Conservation (phyloP, 2,329 filamentous ascomycete species). For the Hymenoscyphus fructigenus region DNA sequence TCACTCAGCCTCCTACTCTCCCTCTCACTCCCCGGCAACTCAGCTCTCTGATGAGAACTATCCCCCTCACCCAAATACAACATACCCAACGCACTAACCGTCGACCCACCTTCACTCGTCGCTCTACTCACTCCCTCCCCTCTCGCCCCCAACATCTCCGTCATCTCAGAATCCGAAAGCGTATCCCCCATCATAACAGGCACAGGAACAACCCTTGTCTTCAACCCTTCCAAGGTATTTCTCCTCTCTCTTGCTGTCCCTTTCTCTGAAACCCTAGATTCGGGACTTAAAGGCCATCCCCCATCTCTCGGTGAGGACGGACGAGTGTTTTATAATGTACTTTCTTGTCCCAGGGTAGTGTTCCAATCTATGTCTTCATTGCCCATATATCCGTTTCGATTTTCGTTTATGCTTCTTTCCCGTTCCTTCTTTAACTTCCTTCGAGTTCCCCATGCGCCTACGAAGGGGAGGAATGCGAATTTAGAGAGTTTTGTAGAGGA, state of each 20-base stretch:
- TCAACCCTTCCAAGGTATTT: slow-evolving; percentile 8
- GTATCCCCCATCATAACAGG: slow-evolving; percentile 1
- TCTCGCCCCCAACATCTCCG: not conserved
- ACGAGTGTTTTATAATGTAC: not conserved
- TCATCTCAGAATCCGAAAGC: not conserved
- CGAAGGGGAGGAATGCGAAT: not conserved
- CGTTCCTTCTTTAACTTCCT: not conserved
- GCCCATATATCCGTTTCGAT: not conserved
- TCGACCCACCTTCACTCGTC: not conserved
- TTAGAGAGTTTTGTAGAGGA: not conserved
- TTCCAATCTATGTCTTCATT: slow-evolving; percentile 1
- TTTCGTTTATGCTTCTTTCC: not conserved
- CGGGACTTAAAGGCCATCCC: not conserved
- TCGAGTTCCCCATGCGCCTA: not conserved
- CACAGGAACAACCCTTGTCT: not conserved
- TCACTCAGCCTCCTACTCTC: not conserved
- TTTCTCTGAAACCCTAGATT: not conserved
- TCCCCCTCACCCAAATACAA: not conserved
- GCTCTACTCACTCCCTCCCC: not conserved
- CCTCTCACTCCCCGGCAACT: not conserved
- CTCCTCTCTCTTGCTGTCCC: not conserved
- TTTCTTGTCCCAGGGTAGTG: not conserved
- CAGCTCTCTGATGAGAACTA: not conserved
- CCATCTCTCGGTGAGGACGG: not conserved
- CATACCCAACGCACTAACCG: not conserved